Evolutionary conservation across 2,329 filamentous ascomycete species (phyloP).

Genomic region (Colletotrichum australisinense): DNA sequence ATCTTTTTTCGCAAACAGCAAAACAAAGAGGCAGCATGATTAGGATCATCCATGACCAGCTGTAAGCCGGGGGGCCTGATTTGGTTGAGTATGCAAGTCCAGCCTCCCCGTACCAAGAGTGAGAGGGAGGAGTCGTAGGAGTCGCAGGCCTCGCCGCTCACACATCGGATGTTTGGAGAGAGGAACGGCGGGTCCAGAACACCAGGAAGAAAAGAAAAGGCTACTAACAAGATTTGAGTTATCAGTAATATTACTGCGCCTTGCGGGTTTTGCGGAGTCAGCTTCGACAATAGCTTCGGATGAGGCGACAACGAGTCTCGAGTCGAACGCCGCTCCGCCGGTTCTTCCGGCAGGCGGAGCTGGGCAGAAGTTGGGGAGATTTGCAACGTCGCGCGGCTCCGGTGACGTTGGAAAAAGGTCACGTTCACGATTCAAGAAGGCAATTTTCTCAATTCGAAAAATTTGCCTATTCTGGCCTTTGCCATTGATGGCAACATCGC

Average conservation of each 20-base stretch:
- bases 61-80: neutral
- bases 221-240: neutral
- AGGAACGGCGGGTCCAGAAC: neutral
- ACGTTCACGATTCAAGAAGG: neutral
- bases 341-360: neutral
- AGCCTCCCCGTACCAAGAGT: neutral
- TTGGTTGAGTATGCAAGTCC: neutral
- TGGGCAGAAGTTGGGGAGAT: neutral
- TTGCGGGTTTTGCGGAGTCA: neutral
- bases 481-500: neutral
- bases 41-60: slow-evolving; percentile 21
- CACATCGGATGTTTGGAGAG: slow-evolving; percentile 29
- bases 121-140: neutral
- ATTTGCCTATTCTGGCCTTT: neutral
- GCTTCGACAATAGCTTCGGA: slow-evolving; percentile 8
- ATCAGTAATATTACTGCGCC: slow-evolving; percentile 4
- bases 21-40: neutral
- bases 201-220: neutral
- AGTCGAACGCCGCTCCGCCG: too few relatives aligned
- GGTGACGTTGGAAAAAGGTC: neutral
- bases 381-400: neutral
- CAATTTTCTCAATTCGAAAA: neutral
- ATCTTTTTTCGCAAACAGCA: neutral
- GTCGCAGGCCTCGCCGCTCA: neutral
- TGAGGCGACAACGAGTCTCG: neutral